These are phyloP conservation scores for Sherardia arvensis DNA, from an alignment of 257 asterid species.

Conservation along the genomic window DNA sequence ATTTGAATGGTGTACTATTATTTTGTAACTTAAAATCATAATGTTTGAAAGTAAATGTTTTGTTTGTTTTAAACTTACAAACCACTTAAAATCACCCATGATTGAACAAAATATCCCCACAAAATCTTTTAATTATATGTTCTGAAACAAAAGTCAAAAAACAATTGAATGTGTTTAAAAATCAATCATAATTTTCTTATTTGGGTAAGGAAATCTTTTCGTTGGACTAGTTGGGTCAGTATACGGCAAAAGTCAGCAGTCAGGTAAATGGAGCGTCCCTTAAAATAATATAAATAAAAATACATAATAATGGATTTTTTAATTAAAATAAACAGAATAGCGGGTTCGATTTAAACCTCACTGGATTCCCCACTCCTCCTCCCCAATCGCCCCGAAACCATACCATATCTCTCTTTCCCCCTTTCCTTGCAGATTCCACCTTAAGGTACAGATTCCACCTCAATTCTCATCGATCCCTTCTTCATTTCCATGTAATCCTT, in stretches of 20 bases:
- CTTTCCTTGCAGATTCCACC: slow-evolving; percentile 6
- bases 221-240: background rate
- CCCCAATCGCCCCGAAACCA: background rate
- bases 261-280: background rate
- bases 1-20: no score
- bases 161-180: background rate
- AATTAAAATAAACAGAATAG: background rate
- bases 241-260: background rate
- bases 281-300: background rate
- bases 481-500: background rate
- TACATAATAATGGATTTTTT: background rate
- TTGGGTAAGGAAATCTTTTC: background rate
- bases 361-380: background rate
- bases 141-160: no score
- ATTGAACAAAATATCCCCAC: no score
- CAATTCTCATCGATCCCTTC: background rate
- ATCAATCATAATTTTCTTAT: background rate
- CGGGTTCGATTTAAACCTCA: slow-evolving; percentile 8
- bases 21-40: no score
- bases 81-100: no score
- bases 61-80: no score
- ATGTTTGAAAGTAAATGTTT: no score
- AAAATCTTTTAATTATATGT: no score
- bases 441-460: slow-evolving; percentile 3
- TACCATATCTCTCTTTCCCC: background rate